Base-by-base conservation (phyloP, 345 rosid species). In the Dimocarpus longan region DNA sequence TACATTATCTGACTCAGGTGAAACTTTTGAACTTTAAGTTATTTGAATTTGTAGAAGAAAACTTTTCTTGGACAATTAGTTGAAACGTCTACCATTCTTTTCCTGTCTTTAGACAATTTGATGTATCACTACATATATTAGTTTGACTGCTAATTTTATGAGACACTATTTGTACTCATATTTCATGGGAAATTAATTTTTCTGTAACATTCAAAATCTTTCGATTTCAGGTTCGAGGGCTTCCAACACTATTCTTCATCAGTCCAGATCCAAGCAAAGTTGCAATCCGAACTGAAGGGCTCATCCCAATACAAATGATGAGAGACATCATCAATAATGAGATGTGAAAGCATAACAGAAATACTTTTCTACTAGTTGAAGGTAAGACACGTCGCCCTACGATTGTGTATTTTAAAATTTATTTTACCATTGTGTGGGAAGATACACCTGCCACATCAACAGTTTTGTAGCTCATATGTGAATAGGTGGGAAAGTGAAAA, bases 261-360 rank as follows among this genome's bases (percentile, higher is more conserved):
- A 95, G 99, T 76, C 93, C 97, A 5, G 98, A 95, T 81, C 91
- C 93, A 39, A 91, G 76, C 70, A 95, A 95, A 87, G 93, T 90
- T 70, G 98, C 98, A 70, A 90, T 95, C 77, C 92, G 99, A 8
- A 88, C 96, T 9, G 97, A 95, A 87, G 98, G 99, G 71, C 92
- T 95, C 12, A 87, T 95, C 70, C 97, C 98, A 5, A 59, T 91
- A 77, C 94, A 92, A 82, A 88, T 92, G 98, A 95, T 95, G 98
- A 91, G 91, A 0, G 98, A 95, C 80, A 95, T 95, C 76, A 73
- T 95, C 59, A 89, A 93, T 73, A 90, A 90, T 3, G 93, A 95
- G 5, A 93, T 95, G 96, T 92, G 90, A 92, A 78, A 80, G 76
- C 63, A 40, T 28, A 8, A 52, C 43, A 1, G 13, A 46, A 52